Evolutionary conservation across 352 stramenopile species (phyloP).

Genomic region (Pilasporangium apinafurcum): DNA sequence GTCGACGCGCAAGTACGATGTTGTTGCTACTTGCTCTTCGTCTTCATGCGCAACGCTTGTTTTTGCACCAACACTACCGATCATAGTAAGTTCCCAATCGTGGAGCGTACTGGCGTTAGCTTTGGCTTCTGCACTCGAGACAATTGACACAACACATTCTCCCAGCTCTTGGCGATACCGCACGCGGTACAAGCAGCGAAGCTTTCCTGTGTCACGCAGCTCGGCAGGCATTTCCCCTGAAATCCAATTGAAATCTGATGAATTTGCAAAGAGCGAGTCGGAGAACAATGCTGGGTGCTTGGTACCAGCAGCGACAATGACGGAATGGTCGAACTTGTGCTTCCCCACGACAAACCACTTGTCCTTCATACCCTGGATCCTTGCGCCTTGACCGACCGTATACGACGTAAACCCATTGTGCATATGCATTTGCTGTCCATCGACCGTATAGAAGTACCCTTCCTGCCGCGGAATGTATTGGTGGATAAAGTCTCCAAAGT

Average conservation of each 20-base stretch:
- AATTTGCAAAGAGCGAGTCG: constrained; percentile 75
- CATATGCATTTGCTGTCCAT: constrained; percentile 49
- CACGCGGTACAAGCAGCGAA: constrained; percentile 75
- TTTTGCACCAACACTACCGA: no score
- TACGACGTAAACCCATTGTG: constrained; percentile 85
- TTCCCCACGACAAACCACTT: constrained; percentile 92
- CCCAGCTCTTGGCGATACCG: constrained; percentile 76
- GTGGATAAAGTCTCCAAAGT: constrained; percentile 90
- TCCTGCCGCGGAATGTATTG: constrained; percentile 82
- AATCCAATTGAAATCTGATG: constrained; percentile 90
- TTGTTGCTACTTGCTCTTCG: neutral
- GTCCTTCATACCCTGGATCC: constrained; percentile 76
- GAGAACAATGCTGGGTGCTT: constrained; percentile 89
- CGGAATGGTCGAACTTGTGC: constrained; percentile 51
- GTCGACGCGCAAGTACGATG: constrained; percentile 54
- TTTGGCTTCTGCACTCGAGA: constrained; percentile 25
- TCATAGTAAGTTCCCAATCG: constrained; percentile 52
- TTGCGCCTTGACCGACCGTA: constrained; percentile 92
- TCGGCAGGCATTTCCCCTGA: constrained; percentile 30
- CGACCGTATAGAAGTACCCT: constrained; percentile 79
- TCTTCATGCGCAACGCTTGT: constrained; percentile 1
- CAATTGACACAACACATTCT: constrained; percentile 56
- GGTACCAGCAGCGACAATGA: constrained; percentile 88
- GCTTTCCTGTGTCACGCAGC: constrained; percentile 22
- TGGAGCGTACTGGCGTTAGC: constrained; percentile 34